phyloP scores from a whole-genome alignment of 176 grass and related monocot genomes.

The Aegilops umbellulata region DNA sequence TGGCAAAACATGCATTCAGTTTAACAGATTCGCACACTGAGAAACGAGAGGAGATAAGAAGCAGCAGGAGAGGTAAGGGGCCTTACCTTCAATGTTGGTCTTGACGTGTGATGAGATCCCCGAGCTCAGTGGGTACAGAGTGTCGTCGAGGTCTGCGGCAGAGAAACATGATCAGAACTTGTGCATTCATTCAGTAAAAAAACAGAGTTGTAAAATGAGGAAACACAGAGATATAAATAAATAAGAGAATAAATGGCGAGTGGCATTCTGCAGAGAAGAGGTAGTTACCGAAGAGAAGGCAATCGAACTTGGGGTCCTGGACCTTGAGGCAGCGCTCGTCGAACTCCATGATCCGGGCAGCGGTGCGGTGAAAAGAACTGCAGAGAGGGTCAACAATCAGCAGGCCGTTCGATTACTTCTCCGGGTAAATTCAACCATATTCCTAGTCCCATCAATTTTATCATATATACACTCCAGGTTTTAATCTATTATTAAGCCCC shows the following conservation, averaged over 20 bases:
- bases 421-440: neutral
- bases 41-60: neutral
- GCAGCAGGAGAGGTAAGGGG: neutral
- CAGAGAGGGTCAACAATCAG: slow-evolving; percentile 29
- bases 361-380: neutral
- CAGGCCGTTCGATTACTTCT: neutral
- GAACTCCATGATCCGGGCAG: slow-evolving; percentile 59
- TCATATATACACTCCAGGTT: neutral
- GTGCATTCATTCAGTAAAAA: slow-evolving; percentile 1
- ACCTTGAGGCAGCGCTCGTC: slow-evolving; percentile 65
- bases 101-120: slow-evolving; percentile 69
- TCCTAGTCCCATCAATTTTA: neutral
- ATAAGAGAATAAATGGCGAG: slow-evolving; percentile 1
- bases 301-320: slow-evolving; percentile 70
- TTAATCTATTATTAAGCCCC: neutral
- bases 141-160: slow-evolving; percentile 86
- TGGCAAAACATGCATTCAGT: slow-evolving; percentile 6
- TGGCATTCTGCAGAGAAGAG: neutral
- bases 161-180: slow-evolving; percentile 28
- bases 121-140: slow-evolving; percentile 85
- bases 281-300: slow-evolving; percentile 85
- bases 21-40: neutral
- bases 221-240: neutral
- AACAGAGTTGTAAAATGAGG: neutral
- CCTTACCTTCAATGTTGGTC: slow-evolving; percentile 75